phyloP scores from a whole-genome alignment of 2,329 filamentous ascomycete genomes.

The Dothideomycetes sp. region DNA sequence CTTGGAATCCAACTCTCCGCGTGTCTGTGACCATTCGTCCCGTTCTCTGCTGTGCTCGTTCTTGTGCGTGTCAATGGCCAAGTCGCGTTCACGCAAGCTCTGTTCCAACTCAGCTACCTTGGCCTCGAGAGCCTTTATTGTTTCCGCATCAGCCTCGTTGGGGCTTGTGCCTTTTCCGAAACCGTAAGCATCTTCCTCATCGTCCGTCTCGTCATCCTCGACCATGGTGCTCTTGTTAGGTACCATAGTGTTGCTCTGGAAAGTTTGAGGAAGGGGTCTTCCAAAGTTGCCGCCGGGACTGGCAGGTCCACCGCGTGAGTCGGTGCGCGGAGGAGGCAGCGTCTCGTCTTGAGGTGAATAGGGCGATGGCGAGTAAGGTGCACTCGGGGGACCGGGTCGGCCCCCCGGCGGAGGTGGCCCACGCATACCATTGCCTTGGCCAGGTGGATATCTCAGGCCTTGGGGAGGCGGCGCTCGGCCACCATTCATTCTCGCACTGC shows the following conservation, averaged over 20 bases:
- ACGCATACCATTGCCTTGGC: conserved; percentile 20
- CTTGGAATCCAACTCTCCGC: conserved; percentile 52
- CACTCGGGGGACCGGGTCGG: conserved; percentile 8
- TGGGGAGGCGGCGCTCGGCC: conserved; percentile 20
- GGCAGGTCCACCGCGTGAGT: conserved; percentile 16
- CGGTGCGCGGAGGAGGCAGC: conserved; percentile 37
- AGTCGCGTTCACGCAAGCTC: conserved; percentile 59
- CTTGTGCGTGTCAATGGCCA: conserved; percentile 56
- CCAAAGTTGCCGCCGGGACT: conserved; percentile 48
- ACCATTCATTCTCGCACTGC: conserved; percentile 2
- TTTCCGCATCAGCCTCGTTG: conserved; percentile 39
- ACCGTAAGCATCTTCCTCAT: conserved; percentile 56
- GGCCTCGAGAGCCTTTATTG: conserved; percentile 67
- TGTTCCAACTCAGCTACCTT: conserved; percentile 66
- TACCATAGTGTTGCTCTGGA: conserved; percentile 91
- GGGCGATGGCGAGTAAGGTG: conserved; percentile 5
- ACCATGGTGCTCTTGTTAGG: conserved; percentile 97
- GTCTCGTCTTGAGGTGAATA: conserved; percentile 34
- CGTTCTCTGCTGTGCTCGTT: conserved; percentile 18
- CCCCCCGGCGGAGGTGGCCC: conserved; percentile 17
- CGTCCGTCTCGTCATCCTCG: conserved; percentile 77
- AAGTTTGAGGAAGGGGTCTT: conserved; percentile 75
- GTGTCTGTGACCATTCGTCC: conserved; percentile 36
- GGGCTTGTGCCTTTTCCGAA: conserved; percentile 37
- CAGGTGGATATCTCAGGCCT: conserved; percentile 31